These are phyloP conservation scores for Pythium sp. DNA, from an alignment of 352 stramenopile genomes.

Conservation along the genomic window DNA sequence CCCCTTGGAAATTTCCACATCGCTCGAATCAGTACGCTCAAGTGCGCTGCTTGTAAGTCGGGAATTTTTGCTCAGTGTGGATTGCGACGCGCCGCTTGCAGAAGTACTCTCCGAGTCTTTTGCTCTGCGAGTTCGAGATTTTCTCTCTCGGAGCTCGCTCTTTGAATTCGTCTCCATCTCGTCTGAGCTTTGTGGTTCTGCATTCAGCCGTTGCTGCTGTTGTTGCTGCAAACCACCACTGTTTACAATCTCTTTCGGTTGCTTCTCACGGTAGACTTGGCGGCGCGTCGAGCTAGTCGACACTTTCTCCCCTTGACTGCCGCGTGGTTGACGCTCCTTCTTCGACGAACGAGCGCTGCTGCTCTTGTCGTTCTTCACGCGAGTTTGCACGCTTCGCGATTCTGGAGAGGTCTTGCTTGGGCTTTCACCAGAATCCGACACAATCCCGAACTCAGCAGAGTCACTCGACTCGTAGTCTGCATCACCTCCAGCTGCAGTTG, in stretches of 20 bases:
- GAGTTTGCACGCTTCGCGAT: constrained; percentile 15
- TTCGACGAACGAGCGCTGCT: constrained; percentile 21
- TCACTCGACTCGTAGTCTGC: constrained; percentile 20
- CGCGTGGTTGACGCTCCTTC: constrained; percentile 17
- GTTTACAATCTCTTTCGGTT: constrained; percentile 18
- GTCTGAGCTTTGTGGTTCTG: constrained; percentile 7
- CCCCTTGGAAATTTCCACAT: constrained; percentile 13
- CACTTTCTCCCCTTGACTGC: constrained; percentile 15
- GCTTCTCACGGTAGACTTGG: constrained; percentile 68
- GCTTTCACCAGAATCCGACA: constrained; percentile 18
- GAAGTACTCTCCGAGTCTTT: constrained; percentile 2
- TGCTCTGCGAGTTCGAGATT: constrained; percentile 5
- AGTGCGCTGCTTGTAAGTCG: not conserved
- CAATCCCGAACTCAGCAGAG: constrained; percentile 9
- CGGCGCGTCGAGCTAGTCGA: constrained; percentile 22
- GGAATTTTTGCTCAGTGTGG: not conserved
- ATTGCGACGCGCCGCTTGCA: not conserved
- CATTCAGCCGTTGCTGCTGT: not conserved
- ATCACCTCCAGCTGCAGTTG: not conserved
- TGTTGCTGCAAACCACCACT: constrained; percentile 4
- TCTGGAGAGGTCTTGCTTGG: constrained; percentile 15
- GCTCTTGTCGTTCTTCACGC: constrained; percentile 20
- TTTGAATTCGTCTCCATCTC: not conserved
- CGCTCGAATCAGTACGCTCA: constrained; percentile 15
- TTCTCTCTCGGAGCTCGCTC: not conserved